Conservation (phyloP, 306 rosid species). For the Malus asiatica region DNA sequence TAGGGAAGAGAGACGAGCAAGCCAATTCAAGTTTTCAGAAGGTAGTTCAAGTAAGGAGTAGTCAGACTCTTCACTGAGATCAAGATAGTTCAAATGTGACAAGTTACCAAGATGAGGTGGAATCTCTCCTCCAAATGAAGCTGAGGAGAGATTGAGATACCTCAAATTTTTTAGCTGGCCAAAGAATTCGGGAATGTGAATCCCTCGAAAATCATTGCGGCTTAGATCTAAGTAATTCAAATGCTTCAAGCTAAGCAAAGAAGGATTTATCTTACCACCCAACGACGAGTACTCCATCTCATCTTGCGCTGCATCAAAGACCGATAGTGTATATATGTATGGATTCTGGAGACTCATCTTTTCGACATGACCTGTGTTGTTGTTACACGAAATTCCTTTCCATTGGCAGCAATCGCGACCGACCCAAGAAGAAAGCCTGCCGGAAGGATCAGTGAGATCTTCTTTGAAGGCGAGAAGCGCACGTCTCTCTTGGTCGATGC, state of each 20-base stretch:
- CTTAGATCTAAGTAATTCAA: slow-evolving; percentile 32
- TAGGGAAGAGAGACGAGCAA: not conserved
- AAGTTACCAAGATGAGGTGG: not conserved
- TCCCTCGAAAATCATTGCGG: slow-evolving; percentile 20
- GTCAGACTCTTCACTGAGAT: not conserved
- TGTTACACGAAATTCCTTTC: slow-evolving; percentile 25
- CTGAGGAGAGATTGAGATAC: slow-evolving; percentile 26
- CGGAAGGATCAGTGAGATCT: slow-evolving; percentile 27
- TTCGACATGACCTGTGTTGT: slow-evolving; percentile 24
- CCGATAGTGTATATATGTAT: not conserved
- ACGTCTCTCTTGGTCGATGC: slow-evolving; percentile 22
- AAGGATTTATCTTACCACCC: slow-evolving; percentile 31
- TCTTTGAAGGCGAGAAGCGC: slow-evolving; percentile 28
- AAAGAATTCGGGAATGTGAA: slow-evolving; percentile 26
- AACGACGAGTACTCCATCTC: not conserved
- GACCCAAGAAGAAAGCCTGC: slow-evolving; percentile 30
- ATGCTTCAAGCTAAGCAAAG: slow-evolving; percentile 24
- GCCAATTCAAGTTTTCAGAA: slow-evolving; percentile 3
- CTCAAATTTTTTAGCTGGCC: slow-evolving; percentile 25
- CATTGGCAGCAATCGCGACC: slow-evolving; percentile 31
- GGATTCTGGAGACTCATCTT: slow-evolving; percentile 25
- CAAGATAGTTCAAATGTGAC: slow-evolving; percentile 16
- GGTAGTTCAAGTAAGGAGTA: not conserved
- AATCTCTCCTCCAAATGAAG: slow-evolving; percentile 21
- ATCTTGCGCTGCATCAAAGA: not conserved